Conservation (phyloP, 768 basidiomycete genomes). For the Pulveroboletus sp. region DNA sequence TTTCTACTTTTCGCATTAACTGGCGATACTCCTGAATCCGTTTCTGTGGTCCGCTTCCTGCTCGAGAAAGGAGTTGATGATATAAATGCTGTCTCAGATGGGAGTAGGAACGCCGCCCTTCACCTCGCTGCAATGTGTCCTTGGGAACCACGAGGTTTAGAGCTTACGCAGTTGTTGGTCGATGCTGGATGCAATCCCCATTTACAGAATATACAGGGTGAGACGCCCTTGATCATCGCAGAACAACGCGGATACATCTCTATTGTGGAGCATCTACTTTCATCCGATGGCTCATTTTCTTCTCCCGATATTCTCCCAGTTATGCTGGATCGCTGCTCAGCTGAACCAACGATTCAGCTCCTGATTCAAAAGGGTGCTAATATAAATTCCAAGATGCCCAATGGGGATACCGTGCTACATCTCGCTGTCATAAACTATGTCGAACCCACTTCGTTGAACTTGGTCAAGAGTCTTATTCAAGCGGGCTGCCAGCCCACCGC, state of each 20-base stretch:
- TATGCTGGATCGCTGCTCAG: no score
- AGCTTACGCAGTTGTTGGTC: neutral
- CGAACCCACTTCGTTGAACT: no score
- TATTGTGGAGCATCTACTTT: neutral
- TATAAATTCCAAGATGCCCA: no score
- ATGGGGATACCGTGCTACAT: no score
- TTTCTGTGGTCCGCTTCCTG: neutral
- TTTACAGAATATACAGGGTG: neutral
- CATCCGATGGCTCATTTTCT: no score
- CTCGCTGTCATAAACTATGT: no score
- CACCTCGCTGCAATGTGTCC: neutral
- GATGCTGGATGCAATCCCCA: neutral
- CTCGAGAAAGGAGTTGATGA: constrained; percentile 3
- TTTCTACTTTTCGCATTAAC: neutral
- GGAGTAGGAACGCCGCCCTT: neutral
- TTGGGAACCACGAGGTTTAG: neutral
- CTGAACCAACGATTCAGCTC: no score
- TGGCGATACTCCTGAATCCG: neutral
- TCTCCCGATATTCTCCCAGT: no score
- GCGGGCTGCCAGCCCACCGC: no score
- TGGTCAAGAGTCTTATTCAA: no score
- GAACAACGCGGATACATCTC: neutral
- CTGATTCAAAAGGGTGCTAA: no score
- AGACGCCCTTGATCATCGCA: neutral
- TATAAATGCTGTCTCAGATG: neutral